phyloP scores from a whole-genome alignment of 106 monocot genomes.

The Amphibolis antarctica region DNA sequence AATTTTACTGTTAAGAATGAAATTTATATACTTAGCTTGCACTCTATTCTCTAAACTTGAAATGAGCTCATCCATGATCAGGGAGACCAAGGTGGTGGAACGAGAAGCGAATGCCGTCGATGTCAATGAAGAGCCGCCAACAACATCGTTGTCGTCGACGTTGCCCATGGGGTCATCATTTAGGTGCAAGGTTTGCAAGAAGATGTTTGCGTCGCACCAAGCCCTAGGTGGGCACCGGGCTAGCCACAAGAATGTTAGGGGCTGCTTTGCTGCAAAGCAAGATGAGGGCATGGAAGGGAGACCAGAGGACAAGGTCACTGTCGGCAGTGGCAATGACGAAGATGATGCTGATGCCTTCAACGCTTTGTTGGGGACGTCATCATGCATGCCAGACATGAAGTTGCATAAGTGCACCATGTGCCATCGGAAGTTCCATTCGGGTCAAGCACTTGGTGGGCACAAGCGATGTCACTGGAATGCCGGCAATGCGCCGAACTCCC shows the following conservation, averaged over 20 bases:
- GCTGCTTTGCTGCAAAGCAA: slow-evolving; percentile 43
- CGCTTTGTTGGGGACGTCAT: neutral
- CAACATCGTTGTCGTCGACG: neutral
- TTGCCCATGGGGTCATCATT: neutral
- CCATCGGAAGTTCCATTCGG: slow-evolving; percentile 42
- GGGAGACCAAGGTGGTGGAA: too few species aligned
- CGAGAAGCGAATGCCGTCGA: too few species aligned
- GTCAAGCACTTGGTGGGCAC: slow-evolving; percentile 76
- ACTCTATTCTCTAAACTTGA: too few species aligned
- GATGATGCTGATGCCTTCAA: neutral
- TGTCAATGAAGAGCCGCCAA: neutral
- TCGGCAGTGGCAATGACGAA: neutral
- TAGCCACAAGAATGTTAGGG: slow-evolving; percentile 73
- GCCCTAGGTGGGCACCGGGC: slow-evolving; percentile 38
- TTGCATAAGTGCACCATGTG: slow-evolving; percentile 63
- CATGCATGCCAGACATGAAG: slow-evolving; percentile 22
- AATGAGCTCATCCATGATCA: too few species aligned
- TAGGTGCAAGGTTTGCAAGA: slow-evolving; percentile 23
- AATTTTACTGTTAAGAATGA: too few species aligned
- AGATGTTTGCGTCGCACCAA: slow-evolving; percentile 22
- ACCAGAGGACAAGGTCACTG: neutral
- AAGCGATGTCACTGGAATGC: slow-evolving; percentile 41
- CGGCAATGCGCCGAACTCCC: too few species aligned
- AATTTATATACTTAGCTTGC: too few species aligned
- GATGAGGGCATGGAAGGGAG: slow-evolving; percentile 1